Evolutionary conservation across 176 grass and related monocot species (phyloP), one percentile per base, ranked within the genome.

Genomic region (Tillandsia fasciculata): DNA sequence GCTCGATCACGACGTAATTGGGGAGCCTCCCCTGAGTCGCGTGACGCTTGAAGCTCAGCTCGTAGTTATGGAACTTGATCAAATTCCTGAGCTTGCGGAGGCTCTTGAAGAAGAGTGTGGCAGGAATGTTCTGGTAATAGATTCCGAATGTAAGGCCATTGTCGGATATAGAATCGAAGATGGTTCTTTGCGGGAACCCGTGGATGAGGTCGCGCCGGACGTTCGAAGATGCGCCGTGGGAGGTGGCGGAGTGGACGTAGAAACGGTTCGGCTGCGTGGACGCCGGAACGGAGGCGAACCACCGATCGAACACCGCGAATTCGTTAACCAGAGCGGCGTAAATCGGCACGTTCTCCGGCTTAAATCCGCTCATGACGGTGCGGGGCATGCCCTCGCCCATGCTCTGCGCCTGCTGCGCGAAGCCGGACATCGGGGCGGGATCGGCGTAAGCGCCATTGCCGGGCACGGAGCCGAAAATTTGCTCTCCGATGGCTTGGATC

Each of bases 121-220:
- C 92, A 0, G 92, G 92, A 65, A 96, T 89, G 76, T 96, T 92
- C 76, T 96, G 92, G 79, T 92, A 96, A 69, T 96, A 96, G 68
- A 96, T 83, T 8, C 88, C 88, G 29, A 92, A 96, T 65, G 79
- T 77, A 33, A 96, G 71, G 15, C 86, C 88, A 12, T 85, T 77
- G 73, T 89, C 92, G 12, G 91, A 83, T 3, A 96, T 80, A 70
- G 86, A 87, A 53, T 96, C 92, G 9, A 96, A 96, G 67, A 92
- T 56, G 14, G 53, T 56, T n/a, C 53, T 56, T 11, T 56, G 53
- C 5, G 53, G 53, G 54, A 80, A 80, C 47, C 74, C 78, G 29
- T 58, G 17, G 13, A 66, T 70, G 51, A 80, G 65, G 53, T 67
- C 70, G 2, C 33, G 10, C 24, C 67, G 74, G 20, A 80, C 20